Conservation (phyloP, 345 rosid genomes). For the Rhodamnia rubescens region DNA sequence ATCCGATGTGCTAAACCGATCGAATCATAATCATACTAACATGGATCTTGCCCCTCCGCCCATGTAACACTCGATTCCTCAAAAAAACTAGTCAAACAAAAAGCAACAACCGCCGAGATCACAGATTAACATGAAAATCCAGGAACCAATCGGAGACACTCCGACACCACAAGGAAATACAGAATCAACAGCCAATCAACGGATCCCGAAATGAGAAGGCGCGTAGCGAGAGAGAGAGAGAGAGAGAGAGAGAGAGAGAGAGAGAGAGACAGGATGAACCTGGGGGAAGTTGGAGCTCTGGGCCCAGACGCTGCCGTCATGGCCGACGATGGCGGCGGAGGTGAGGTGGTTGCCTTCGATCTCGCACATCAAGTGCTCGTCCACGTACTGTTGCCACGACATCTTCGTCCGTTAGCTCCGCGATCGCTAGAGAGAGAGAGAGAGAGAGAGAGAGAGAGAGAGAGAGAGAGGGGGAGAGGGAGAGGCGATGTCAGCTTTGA, state of each 20-base stretch:
- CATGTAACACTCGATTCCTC: not conserved
- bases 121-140: not conserved
- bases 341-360: constrained; percentile 24
- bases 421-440: not conserved
- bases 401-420: constrained; percentile 1
- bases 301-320: constrained; percentile 39
- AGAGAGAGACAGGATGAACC: constrained; percentile 5
- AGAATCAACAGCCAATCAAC: not conserved
- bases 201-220: not conserved
- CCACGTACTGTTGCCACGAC: constrained; percentile 45
- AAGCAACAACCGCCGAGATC: not conserved
- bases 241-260: no score
- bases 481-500: no score
- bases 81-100: not conserved
- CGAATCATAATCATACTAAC: not conserved
- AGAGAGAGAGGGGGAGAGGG: no score
- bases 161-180: not conserved
- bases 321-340: constrained; percentile 36
- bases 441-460: not conserved
- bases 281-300: constrained; percentile 31
- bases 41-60: not conserved
- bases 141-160: not conserved
- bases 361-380: constrained; percentile 41
- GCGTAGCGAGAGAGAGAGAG: not conserved
- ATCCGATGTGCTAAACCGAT: not conserved